phyloP scores from a whole-genome alignment of 768 basidiomycete genomes.

The Suillus bovinus region DNA sequence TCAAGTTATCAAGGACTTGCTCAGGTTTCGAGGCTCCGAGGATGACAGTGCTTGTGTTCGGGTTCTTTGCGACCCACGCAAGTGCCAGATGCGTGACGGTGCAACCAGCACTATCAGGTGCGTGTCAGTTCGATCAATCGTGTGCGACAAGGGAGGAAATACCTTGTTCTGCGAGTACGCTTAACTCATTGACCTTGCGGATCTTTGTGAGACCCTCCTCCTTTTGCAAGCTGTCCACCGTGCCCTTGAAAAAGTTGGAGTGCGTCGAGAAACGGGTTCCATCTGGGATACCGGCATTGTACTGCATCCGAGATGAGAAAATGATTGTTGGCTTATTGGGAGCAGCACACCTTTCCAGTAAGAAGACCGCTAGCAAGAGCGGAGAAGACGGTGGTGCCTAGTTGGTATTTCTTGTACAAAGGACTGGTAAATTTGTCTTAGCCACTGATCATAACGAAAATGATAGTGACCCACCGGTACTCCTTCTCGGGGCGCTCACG shows the following conservation, averaged over 20 bases:
- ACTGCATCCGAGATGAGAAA: constrained; percentile 36
- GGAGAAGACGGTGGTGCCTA: constrained; percentile 74
- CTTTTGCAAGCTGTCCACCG: constrained; percentile 50
- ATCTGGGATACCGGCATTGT: constrained; percentile 74
- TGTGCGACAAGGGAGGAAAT: not conserved
- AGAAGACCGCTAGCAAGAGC: constrained; percentile 73
- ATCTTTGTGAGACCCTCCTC: constrained; percentile 70
- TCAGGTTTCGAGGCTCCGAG: constrained; percentile 64
- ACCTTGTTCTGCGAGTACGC: constrained; percentile 63
- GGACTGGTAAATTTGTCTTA: constrained; percentile 37
- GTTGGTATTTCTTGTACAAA: constrained; percentile 64
- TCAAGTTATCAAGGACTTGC: constrained; percentile 66
- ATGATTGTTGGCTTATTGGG: not conserved
- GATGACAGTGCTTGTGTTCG: constrained; percentile 66
- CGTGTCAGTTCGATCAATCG: not conserved
- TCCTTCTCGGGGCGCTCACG: constrained; percentile 83
- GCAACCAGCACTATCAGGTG: constrained; percentile 46
- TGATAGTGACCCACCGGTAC: constrained; percentile 49
- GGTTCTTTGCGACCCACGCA: constrained; percentile 72
- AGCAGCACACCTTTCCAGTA: constrained; percentile 63
- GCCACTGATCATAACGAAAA: constrained; percentile 1
- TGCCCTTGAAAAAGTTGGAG: constrained; percentile 50
- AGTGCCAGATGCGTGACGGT: constrained; percentile 68
- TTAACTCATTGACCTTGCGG: constrained; percentile 66
- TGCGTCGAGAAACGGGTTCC: constrained; percentile 71